Evolutionary conservation across 495 filamentous ascomycete genomes (phyloP), one percentile per base, ranked within the genome.

Genomic region (Astrothelium macrocarpum): DNA sequence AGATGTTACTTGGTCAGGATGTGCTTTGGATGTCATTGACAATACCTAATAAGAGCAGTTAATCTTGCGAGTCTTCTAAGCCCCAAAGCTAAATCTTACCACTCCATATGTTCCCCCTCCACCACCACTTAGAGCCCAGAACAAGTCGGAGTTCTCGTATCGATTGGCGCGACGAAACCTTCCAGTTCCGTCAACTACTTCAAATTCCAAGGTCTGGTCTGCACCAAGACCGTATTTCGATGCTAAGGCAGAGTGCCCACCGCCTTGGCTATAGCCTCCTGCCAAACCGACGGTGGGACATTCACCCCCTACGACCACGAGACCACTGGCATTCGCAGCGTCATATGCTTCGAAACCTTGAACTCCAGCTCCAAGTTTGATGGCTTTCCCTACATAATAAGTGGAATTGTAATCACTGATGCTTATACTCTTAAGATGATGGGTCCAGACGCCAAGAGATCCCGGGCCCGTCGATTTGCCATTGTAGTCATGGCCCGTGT

Each of bases 401-500:
- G 66, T 18, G 62, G 76, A 69, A 2, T 74, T 67, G 65, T 74
- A 80, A 12, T 76, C 71, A 23, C 77, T 68, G 66, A 82, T 71
- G 34, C 75, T 64, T 28, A 79, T 80, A 29, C 71, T 69, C 64
- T 79, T 81, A 26, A 85, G 71, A 62, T 80, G 70, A 62, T 80
- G 83, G 61, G 74, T 82, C 82, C 77, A 85, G 39, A 81, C 72
- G 10, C 72, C 75, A 12, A 81, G 71, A 31, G 75, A 79, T 9
- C 78, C 84, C 59, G 76, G 75, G 42, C 78, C 81, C 4, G 78
- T 82, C 12, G 80, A 81, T 56, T 80, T 80, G 29, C 78, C 78
- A 53, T 71, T 68, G 62, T 75, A 78, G 53, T 82, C 82, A 61
- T 85, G 83, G 11, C 86, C 86, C 0, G 85, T 88, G 68, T 87